Evolutionary conservation across 306 rosid genomes (phyloP).

Genomic region (Rubus parviflorus): DNA sequence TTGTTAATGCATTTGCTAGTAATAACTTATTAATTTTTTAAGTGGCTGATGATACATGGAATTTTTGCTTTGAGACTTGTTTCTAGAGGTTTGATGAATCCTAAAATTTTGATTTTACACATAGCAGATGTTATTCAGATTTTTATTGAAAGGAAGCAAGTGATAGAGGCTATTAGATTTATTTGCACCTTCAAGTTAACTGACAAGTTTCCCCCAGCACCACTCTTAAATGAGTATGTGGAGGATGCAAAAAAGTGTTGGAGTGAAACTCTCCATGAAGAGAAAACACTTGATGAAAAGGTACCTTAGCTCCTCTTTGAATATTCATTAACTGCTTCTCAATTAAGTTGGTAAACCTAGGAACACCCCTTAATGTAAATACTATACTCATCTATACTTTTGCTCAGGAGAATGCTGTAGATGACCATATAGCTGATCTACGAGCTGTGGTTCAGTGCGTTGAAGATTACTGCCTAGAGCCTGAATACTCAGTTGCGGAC

Average conservation of each 20-base stretch:
- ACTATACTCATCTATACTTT: neutral
- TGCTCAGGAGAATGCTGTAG: conserved; percentile 36
- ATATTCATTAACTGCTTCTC: neutral
- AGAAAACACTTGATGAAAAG: conserved; percentile 17
- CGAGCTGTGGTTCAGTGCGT: conserved; percentile 35
- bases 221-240: conserved; percentile 29
- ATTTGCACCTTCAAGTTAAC: conserved; percentile 49
- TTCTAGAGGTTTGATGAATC: neutral
- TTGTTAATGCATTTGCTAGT: neutral
- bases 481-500: conserved; percentile 24
- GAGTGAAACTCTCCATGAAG: neutral
- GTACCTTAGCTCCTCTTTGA: conserved; percentile 6
- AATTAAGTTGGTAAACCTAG: neutral
- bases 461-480: conserved; percentile 39
- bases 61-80: neutral
- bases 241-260: conserved; percentile 2
- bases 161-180: conserved; percentile 49
- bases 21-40: too few species aligned
- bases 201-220: conserved; percentile 38
- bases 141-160: conserved; percentile 40
- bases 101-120: neutral
- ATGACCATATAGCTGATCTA: conserved; percentile 34
- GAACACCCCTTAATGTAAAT: neutral
- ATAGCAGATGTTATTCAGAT: conserved; percentile 48
- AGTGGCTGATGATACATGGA: neutral